Percentiles rank a stretch among this genome's conserved stretches.
Conservation (phyloP, 2,329 filamentous ascomycete genomes). For the Phaeosphaeria sp. region DNA sequence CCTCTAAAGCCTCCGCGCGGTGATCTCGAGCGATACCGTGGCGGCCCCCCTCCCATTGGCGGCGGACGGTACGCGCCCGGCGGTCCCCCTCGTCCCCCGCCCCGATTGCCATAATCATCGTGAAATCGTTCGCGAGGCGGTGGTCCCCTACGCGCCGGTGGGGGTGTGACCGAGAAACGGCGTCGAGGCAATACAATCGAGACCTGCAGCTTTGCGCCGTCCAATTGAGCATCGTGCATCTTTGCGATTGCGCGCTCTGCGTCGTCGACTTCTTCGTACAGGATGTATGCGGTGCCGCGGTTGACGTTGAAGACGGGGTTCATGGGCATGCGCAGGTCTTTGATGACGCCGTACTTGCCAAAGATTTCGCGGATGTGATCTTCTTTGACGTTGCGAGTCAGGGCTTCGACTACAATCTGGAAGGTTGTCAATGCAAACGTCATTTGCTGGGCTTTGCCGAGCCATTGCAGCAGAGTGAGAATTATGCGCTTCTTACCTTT, state of each 20-base stretch:
- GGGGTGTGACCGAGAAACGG: constrained; percentile 82
- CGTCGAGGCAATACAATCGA: constrained; percentile 86
- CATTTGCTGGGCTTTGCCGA: neutral
- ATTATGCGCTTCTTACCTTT: constrained; percentile 37
- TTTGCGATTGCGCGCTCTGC: constrained; percentile 90
- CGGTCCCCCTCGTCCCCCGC: constrained; percentile 37
- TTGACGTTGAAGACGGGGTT: constrained; percentile 87
- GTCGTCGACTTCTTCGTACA: constrained; percentile 77
- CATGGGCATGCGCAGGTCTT: constrained; percentile 87
- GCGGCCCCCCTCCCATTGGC: constrained; percentile 39
- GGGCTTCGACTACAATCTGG: constrained; percentile 92
- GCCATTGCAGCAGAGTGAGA: neutral
- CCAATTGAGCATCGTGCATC: constrained; percentile 97
- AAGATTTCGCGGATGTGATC: constrained; percentile 92
- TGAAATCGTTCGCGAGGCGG: constrained; percentile 36
- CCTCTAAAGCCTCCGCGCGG: constrained; percentile 42
- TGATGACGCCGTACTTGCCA: constrained; percentile 82
- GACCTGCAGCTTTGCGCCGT: constrained; percentile 82
- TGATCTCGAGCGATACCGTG: constrained; percentile 47
- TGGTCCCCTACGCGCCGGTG: constrained; percentile 67
- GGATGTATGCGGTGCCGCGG: constrained; percentile 90
- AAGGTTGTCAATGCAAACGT: constrained; percentile 1
- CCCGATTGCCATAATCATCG: constrained; percentile 25
- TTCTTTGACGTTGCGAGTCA: constrained; percentile 94
- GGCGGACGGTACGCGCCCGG: constrained; percentile 46